A percentile compares a stretch with the other conserved stretches of the same genome.
Evolutionary conservation across 371 early-diverging fungal species (phyloP).

Genomic region (Rhizopus delemar): DNA sequence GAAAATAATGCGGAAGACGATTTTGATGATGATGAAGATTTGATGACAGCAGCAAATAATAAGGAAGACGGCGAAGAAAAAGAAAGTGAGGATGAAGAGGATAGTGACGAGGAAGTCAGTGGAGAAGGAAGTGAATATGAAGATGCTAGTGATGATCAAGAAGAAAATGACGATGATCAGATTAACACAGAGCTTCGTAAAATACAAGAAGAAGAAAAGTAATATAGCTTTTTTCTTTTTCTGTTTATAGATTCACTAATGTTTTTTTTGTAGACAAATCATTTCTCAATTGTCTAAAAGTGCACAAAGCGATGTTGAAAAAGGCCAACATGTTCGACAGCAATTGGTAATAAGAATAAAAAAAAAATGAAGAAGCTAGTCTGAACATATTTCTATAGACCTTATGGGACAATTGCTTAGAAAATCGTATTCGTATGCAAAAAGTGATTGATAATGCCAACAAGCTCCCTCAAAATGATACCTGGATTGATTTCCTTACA

Average conservation of each 20-base stretch:
- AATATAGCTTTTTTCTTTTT: slow-evolving; percentile 10
- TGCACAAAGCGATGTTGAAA: slow-evolving; percentile 80
- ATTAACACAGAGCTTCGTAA: slow-evolving; percentile 71
- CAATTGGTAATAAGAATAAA: slow-evolving; percentile 42
- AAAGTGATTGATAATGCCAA: slow-evolving; percentile 76
- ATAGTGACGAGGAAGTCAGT: slow-evolving; percentile 19
- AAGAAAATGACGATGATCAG: slow-evolving; percentile 18
- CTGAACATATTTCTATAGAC: slow-evolving; percentile 33
- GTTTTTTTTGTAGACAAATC: slow-evolving; percentile 43
- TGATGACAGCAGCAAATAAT: slow-evolving; percentile 13
- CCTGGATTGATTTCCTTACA: slow-evolving; percentile 34
- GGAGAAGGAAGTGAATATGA: slow-evolving; percentile 29
- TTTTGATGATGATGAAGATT: slow-evolving; percentile 47
- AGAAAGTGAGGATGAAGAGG: slow-evolving; percentile 18
- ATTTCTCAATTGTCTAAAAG: slow-evolving; percentile 68
- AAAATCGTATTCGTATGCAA: slow-evolving; percentile 88
- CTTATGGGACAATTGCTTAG: slow-evolving; percentile 86
- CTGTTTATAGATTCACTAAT: background rate
- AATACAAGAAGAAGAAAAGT: slow-evolving; percentile 82
- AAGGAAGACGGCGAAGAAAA: slow-evolving; percentile 21
- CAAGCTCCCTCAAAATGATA: slow-evolving; percentile 72
- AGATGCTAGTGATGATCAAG: slow-evolving; percentile 25
- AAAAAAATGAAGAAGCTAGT: background rate
- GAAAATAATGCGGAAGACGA: slow-evolving; percentile 8
- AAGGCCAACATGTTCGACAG: slow-evolving; percentile 87